phyloP scores from a whole-genome alignment of 805 yeast genomes.

The Wickerhamomyces rabaulensis region DNA sequence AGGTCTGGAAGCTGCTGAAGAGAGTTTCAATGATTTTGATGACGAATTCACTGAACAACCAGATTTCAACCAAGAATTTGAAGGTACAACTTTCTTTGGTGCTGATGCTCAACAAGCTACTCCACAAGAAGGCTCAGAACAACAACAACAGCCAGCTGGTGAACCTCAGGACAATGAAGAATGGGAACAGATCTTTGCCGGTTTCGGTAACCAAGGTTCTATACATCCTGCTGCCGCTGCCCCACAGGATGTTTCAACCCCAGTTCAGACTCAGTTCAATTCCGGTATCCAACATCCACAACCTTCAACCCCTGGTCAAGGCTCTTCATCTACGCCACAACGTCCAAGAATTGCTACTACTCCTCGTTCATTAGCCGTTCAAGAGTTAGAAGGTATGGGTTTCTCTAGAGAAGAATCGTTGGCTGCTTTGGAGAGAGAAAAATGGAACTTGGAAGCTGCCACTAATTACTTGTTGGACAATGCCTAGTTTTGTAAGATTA shows the following conservation, averaged over 20 bases:
- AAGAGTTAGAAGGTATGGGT: conserved; percentile 88
- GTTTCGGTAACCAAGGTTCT: conserved; percentile 58
- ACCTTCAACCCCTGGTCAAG: neutral
- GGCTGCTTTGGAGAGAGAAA: conserved; percentile 60
- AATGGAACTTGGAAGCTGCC: conserved; percentile 82
- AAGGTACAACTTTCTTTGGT: conserved; percentile 21
- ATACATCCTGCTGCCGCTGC: conserved; percentile 1
- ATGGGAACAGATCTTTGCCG: conserved; percentile 93
- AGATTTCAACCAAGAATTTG: conserved; percentile 17
- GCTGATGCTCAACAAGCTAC: conserved; percentile 10
- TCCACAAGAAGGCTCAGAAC: neutral
- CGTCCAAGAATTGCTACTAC: conserved; percentile 34
- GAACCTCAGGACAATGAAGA: conserved; percentile 48
- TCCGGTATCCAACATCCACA: conserved; percentile 4
- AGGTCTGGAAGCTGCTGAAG: conserved; percentile 38
- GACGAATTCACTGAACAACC: conserved; percentile 18
- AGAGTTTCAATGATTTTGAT: conserved; percentile 13
- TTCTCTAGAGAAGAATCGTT: conserved; percentile 62
- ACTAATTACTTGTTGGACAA: conserved; percentile 77
- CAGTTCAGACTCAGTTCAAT: conserved; percentile 4
- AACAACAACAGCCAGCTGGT: conserved; percentile 2
- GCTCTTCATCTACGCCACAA: conserved; percentile 6
- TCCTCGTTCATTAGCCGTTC: conserved; percentile 55
- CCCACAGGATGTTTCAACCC: conserved; percentile 7
- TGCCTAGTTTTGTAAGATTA: conserved; percentile 28